Base-by-base conservation (phyloP, 2,329 filamentous ascomycete species). In the Penicillium freii region DNA sequence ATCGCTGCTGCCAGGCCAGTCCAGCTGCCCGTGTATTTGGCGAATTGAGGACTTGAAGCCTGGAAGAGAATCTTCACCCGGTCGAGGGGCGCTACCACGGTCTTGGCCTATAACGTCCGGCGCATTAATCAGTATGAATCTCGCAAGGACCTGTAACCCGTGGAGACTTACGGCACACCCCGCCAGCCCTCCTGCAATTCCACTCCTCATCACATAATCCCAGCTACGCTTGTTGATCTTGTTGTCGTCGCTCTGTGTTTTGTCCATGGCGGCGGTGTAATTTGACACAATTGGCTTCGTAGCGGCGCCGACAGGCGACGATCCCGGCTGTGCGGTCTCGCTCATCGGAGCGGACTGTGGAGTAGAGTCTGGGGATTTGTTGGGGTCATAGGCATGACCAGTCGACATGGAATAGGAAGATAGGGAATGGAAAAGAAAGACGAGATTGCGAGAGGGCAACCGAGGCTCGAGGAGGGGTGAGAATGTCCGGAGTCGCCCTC, bases 11-110 rank as follows among this genome's bases (percentile, higher is more conserved):
- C 84, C 21, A 96, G 86, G 48, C 94, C 94, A 55, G 85, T 84
- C 89, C 92, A 97, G 42, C 89, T 92, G 40, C 92, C 90, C 1
- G 91, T 87, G 73, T 97, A 99, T 77, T 96, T 96, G 53, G 89
- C 84, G 73, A 96, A 99, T 66, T 94, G 88, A 3, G 94, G 94
- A 69, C 94, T 97, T 70, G 89, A 91, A 51, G 94, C 89, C 75
- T 99, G 94, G 78, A 99, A 97, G 56, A 99, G 88, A 71, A 99
- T 99, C 78, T 99, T 99, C 69, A 99, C 94, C 64, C 94, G 88
- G 77, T 99, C 94, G 62, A 99, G 89, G 25, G 94, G 94, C 25
- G 92, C 94, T 38, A 99, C 95, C 7, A 96, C 81, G 0, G 93
- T 97, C 81, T 99, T 99, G 60, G 90, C 94, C 92, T 96, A 66